A percentile compares a stretch with the other conserved stretches of the same genome.
phyloP scores from a whole-genome alignment of 495 filamentous ascomycete species.

The Amniculicola lignicola region DNA sequence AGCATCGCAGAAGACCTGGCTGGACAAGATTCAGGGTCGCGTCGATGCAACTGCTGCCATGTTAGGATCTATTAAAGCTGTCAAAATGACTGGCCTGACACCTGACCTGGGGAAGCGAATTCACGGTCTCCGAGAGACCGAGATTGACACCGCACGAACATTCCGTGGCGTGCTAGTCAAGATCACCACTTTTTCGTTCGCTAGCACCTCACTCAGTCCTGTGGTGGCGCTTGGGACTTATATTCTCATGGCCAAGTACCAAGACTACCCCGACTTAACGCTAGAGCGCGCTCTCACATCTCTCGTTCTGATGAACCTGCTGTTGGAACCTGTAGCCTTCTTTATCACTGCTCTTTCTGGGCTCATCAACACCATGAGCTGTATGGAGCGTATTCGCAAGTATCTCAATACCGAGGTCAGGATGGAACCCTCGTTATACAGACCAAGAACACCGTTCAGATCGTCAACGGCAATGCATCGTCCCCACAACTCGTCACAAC shows the following conservation, averaged over 20 bases:
- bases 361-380: slow-evolving; percentile 13
- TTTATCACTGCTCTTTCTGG: slow-evolving; percentile 22
- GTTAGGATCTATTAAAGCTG: slow-evolving; percentile 41
- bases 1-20: slow-evolving; percentile 45
- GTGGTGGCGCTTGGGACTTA: slow-evolving; percentile 19
- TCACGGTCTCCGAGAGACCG: slow-evolving; percentile 27
- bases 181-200: slow-evolving; percentile 8
- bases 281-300: slow-evolving; percentile 13
- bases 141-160: slow-evolving; percentile 31
- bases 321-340: slow-evolving; percentile 19
- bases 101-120: slow-evolving; percentile 24
- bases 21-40: slow-evolving; percentile 46
- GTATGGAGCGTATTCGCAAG: slow-evolving; percentile 2
- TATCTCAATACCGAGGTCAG: slow-evolving; percentile 7
- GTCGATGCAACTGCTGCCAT: slow-evolving; percentile 39
- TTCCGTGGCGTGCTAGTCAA: slow-evolving; percentile 39
- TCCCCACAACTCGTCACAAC: neutral
- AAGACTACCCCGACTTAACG: slow-evolving; percentile 8
- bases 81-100: slow-evolving; percentile 43
- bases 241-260: slow-evolving; percentile 16
- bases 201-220: slow-evolving; percentile 17
- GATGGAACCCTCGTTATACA: slow-evolving; percentile 1
- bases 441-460: neutral
- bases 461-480: neutral
- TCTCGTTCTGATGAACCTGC: slow-evolving; percentile 11